Base-by-base conservation (phyloP, 768 basidiomycete species). In the Tricholoma sp. region DNA sequence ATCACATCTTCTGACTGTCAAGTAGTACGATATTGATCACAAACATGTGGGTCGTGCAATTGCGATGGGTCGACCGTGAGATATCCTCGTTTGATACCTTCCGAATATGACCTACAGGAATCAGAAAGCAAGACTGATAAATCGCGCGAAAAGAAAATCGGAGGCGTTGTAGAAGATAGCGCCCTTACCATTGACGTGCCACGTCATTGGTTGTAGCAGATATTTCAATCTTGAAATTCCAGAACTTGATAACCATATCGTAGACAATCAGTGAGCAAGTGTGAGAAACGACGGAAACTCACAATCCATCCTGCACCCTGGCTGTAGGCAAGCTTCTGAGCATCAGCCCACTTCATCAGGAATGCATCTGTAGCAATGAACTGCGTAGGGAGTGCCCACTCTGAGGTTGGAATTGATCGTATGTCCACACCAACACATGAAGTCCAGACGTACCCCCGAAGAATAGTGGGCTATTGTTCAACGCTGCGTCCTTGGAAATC, bases 211-310 rank as follows among this genome's bases (percentile, higher is more conserved):
- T 80, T 28, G 70, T 55, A 0, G 55, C 53, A 1, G 84, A 85
- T 37, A 69, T 78, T 68, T 90, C 89, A 6, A 84, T 75, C 63
- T 85, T 88, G 75, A 90, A 89, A 68, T 82, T 88, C 88, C 88
- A 90, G 61, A 74, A 75, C 74, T 75, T 50, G 8, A 49, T 32
- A 24, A 4, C 24, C 47, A 17, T n/a, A 5, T 17, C 15, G 24
- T 24, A 10, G 31, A 45, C 17, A 13, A 45, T 24, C 12, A 13
- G 44, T 17, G 11, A 44, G 6, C 56, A 24, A 50, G 24, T 2
- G 32, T 24, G 8, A 42, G 18, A 18, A 5, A 50, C 12, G 34
- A 31, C 9, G 28, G 20, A 47, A 3, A 74, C 83, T 70, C 59
- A 86, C 85, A 41, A 88, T 76, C 86, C 86, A 89, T 24, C 87